Percentiles rank a stretch among this genome's conserved stretches.
These are phyloP conservation scores for Powellomyces hirtus DNA, from an alignment of 192 early-diverging fungal species.

Conservation along the genomic window DNA sequence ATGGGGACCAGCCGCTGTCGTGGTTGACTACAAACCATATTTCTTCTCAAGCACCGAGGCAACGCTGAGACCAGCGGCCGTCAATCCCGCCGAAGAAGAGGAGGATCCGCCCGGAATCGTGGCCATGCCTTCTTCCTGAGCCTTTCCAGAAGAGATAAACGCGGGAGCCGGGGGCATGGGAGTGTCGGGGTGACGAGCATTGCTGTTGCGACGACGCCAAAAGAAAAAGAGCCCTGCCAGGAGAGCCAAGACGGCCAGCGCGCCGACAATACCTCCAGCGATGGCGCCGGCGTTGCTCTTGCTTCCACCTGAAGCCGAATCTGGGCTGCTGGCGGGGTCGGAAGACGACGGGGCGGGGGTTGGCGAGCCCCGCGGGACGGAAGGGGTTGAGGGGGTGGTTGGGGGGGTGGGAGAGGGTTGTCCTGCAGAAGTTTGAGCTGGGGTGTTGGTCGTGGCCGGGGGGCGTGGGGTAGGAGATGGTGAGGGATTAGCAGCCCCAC, in stretches of 20 bases:
- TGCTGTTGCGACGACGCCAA: neutral
- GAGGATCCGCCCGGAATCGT: neutral
- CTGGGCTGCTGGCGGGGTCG: neutral
- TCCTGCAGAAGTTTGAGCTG: no score
- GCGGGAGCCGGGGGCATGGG: neutral
- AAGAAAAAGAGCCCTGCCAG: neutral
- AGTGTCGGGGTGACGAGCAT: neutral
- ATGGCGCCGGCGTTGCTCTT: constrained; percentile 11
- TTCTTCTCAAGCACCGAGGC: constrained; percentile 31
- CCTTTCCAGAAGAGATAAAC: neutral
- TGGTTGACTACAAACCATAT: constrained; percentile 22
- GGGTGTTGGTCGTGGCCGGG: no score
- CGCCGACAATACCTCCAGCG: constrained; percentile 17
- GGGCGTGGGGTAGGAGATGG: no score
- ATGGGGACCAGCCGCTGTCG: no score
- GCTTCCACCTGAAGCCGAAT: neutral
- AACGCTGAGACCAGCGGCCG: no score
- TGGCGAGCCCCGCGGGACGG: no score
- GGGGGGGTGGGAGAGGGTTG: no score
- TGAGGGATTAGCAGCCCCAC: neutral
- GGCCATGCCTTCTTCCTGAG: constrained; percentile 1
- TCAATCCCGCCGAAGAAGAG: neutral
- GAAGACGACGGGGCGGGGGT: neutral
- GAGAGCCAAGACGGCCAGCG: constrained; percentile 4
- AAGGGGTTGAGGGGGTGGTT: no score